phyloP scores from a whole-genome alignment of 352 stramenopile species.

The Globisporangium viniferum region DNA sequence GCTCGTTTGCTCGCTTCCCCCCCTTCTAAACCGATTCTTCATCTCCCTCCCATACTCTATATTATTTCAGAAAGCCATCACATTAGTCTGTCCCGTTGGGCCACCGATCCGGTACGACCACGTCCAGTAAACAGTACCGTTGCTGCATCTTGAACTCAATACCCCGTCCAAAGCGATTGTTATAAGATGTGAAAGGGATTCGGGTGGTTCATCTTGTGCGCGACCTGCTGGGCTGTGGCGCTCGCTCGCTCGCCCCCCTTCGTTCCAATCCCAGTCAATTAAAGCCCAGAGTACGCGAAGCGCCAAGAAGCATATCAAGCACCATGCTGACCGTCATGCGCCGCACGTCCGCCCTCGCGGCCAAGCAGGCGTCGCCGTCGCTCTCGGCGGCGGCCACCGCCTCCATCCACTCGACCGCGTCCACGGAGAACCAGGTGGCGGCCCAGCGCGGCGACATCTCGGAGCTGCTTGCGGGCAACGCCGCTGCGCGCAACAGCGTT shows the following conservation, averaged over 20 bases:
- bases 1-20: not conserved
- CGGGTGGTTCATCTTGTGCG: conserved; percentile 7
- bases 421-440: conserved; percentile 28
- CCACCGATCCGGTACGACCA: not conserved
- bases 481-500: conserved; percentile 70
- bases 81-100: not conserved
- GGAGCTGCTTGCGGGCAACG: conserved; percentile 67
- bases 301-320: not conserved
- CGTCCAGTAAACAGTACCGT: not conserved
- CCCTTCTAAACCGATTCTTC: not conserved
- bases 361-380: conserved; percentile 15
- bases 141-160: not conserved
- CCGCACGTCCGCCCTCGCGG: conserved; percentile 27
- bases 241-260: conserved; percentile 5
- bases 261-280: conserved; percentile 9
- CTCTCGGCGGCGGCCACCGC: conserved; percentile 15
- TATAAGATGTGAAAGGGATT: not conserved
- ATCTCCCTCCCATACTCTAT: not conserved
- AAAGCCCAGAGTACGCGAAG: not conserved
- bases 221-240: conserved; percentile 5
- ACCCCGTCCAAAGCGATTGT: not conserved
- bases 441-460: conserved; percentile 59
- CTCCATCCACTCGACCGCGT: conserved; percentile 25
- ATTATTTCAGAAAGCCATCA: not conserved
- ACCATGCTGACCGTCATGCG: conserved; percentile 40